These are phyloP conservation scores for Trichopus zeylanicus DNA, from an alignment of 116 monocot genomes.

Conservation along the genomic window DNA sequence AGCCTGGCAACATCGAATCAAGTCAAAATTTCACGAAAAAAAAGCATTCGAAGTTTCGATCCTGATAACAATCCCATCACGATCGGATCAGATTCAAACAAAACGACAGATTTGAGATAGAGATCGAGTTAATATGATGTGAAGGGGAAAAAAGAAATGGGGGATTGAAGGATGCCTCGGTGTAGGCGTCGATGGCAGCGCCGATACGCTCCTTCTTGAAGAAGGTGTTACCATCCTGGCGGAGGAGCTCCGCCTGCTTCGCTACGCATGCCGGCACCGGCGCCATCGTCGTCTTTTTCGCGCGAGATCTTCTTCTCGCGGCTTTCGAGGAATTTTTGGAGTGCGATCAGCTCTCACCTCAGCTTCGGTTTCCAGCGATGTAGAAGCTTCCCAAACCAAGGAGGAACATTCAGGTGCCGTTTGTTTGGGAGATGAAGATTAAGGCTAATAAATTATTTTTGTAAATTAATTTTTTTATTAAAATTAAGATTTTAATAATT, in stretches of 20 bases:
- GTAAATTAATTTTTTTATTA: no score
- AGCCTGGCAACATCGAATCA: constrained; percentile 33
- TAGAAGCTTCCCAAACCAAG: no score
- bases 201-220: constrained; percentile 61
- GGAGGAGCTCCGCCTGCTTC: constrained; percentile 67
- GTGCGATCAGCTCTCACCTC: no score
- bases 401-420: no score
- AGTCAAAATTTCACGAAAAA: neutral
- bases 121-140: neutral
- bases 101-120: neutral
- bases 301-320: neutral
- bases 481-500: no score
- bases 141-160: neutral
- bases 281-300: constrained; percentile 2
- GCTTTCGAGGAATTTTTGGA: neutral
- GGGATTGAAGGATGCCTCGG: constrained; percentile 41
- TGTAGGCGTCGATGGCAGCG: constrained; percentile 89
- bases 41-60: neutral
- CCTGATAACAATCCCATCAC: neutral
- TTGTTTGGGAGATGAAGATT: no score
- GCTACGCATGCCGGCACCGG: constrained; percentile 28
- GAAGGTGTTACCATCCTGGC: constrained; percentile 49
- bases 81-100: neutral
- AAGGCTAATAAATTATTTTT: no score
- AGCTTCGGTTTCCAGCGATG: no score